Base-by-base conservation (phyloP, 225 moss, liverwort and hornwort genomes). In the Bryoerythrophyllum caledonicum region DNA sequence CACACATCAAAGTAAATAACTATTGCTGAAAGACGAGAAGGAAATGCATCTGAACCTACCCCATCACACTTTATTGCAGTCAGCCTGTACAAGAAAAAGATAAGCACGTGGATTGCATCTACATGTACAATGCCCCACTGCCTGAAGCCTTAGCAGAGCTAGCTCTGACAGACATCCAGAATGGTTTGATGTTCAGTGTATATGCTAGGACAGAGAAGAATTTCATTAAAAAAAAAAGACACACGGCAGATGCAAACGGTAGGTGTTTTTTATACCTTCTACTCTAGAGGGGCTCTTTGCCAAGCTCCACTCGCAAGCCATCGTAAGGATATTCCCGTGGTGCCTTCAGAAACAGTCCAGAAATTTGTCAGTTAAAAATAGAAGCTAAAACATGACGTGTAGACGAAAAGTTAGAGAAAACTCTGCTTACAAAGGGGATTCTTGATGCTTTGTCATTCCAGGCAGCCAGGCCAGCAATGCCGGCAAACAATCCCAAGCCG, bases 401-500 rank as follows among this genome's bases (percentile, higher is more conserved):
- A 43, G 17, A 54, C 44, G 58, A 20, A 79, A 48, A 55, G 14
- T 4, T 59, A 64, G 32, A 67, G 21, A 51, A 58, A 41, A 58
- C 7, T 61, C 12, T 67, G 64, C 84, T 75, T 87, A 96, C 96
- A 74, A 88, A 96, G 65, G 96, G 94, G 60, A 96, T 92, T 81
- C 56, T 82, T 65, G 96, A 94, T 32, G 96, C 92, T 83, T 96
- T 96, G 85, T 96, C 94, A 63, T 73, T 93, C 92, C 94, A 94
- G 74, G 86, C 90, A 71, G 96, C 94, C 78, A 92, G 61, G 44
- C 77, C 84, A 76, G 90, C 90, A 54, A 97, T 83, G 23, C 80
- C 76, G 23, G 75, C 92, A 74, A 94, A 94, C 59, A 97, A 84
- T 66, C 94, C 94, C 82, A 97, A 0, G 27, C 96, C 96, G 30